Conservation (phyloP, 73 alveolate genomes). For the Paramecium caudatum region DNA sequence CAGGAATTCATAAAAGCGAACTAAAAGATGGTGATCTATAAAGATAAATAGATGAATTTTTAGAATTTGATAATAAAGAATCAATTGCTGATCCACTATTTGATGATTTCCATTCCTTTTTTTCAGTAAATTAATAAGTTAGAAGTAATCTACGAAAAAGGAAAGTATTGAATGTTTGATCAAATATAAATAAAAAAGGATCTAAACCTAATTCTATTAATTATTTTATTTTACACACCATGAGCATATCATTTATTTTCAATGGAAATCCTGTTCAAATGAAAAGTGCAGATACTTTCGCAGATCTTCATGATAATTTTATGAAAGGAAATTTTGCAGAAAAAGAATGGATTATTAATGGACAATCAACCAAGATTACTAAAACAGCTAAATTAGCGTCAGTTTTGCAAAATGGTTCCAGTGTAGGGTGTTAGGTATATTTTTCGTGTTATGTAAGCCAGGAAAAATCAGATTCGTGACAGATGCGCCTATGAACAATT, state of each 20-base stretch:
- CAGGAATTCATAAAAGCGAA: background rate
- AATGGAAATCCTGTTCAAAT: background rate
- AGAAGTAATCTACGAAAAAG: constrained; percentile 49
- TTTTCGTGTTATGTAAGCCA: too few relatives aligned
- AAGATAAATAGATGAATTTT: constrained; percentile 40
- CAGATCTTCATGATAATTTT: background rate
- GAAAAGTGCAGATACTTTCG: background rate
- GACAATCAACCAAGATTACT: too few relatives aligned
- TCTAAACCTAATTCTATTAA: background rate
- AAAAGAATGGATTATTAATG: too few relatives aligned
- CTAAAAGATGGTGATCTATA: background rate
- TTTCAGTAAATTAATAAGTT: constrained; percentile 53
- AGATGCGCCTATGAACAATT: too few relatives aligned
- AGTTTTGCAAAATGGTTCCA: too few relatives aligned
- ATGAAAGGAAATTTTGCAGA: background rate
- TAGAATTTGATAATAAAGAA: constrained; percentile 41
- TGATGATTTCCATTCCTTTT: constrained; percentile 53
- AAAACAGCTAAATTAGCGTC: too few relatives aligned
- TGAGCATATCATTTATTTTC: background rate
- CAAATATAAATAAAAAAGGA: background rate
- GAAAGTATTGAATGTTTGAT: constrained; percentile 58
- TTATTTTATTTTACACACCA: background rate
- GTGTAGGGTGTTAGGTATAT: too few relatives aligned
- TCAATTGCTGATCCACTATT: constrained; percentile 19
- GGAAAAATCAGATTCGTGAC: too few relatives aligned